Evolutionary conservation across 768 basidiomycete species (phyloP), one percentile per base, ranked within the genome.

Genomic region (Naganishia randhawae): DNA sequence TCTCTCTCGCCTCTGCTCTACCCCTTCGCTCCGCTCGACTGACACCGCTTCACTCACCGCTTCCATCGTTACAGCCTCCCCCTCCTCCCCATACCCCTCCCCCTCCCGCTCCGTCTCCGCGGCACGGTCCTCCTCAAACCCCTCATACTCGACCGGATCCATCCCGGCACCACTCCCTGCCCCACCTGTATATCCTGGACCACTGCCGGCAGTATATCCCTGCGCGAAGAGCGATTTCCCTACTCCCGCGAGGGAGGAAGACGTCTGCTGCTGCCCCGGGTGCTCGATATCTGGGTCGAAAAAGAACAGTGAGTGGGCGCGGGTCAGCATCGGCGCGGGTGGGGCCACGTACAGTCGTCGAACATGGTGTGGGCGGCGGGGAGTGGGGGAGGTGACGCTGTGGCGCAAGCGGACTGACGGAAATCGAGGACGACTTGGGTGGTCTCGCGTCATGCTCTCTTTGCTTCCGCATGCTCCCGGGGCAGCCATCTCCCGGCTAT

Each of bases 211-310:
- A 39, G 71, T 67, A 32, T 70, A 50, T 63, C 69, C 66, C 51
- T 69, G 71, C 19, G 52, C 70, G 5, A 25, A 50, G 22, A 72
- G 68, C n/a, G 66, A 50, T 48, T 69, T 69, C 41, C 71, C 66
- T 31, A 66, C 50, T 13, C 65, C 65, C 14, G 81, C 80, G 6
- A 84, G 78, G 22, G 87, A n/a, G n/a, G n/a, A n/a, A n/a, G n/a
- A n/a, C n/a, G n/a, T n/a, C n/a, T n/a, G n/a, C n/a, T n/a, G 84
- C 4, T 84, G 83, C 37, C 85, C 82, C 22, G 91, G 83, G 77
- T 94, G 93, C 77, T 96, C 91, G 73, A 96, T 91, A 78, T 91
- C 93, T 96, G 71, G n/a, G n/a, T n/a, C 10, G 32, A 54, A 31
- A 5, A 66, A 31, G 5, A 50, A 33, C 11, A 19, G 55, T 48